phyloP scores from a whole-genome alignment of 2,329 filamentous ascomycete species.

The Botryotinia narcissicola region DNA sequence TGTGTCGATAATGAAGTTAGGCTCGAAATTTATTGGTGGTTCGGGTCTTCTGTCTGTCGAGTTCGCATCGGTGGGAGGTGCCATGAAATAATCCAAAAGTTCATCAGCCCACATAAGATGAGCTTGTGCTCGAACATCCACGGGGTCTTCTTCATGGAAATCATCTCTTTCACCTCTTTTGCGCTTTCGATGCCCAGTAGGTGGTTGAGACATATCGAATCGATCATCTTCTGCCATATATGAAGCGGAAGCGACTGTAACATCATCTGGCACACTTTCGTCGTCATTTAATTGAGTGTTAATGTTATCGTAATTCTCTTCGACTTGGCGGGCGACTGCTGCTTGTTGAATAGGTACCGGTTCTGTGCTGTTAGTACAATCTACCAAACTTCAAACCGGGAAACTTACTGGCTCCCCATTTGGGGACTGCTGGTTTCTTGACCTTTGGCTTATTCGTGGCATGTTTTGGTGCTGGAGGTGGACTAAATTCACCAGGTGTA shows the following conservation, averaged over 20 bases:
- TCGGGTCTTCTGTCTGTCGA: conserved; percentile 63
- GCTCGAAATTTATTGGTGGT: conserved; percentile 81
- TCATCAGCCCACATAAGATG: conserved; percentile 91
- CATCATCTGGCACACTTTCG: conserved; percentile 73
- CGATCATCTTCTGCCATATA: conserved; percentile 82
- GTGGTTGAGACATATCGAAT: conserved; percentile 66
- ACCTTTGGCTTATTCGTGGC: conserved; percentile 82
- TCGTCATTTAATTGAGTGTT: conserved; percentile 67
- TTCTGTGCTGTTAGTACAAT: conserved; percentile 37
- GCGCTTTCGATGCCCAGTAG: conserved; percentile 66
- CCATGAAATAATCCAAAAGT: conserved; percentile 92
- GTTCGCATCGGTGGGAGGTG: conserved; percentile 61
- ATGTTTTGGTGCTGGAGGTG: conserved; percentile 91
- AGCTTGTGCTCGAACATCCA: conserved; percentile 71
- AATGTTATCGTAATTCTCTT: conserved; percentile 65
- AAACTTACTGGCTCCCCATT: conserved; percentile 50
- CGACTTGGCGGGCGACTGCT: conserved; percentile 44
- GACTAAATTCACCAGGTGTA: conserved; percentile 77
- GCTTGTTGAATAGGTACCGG: conserved; percentile 33
- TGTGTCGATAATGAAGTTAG: conserved; percentile 89
- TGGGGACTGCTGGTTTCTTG: conserved; percentile 63
- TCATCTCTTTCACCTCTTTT: conserved; percentile 65
- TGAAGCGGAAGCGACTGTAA: conserved; percentile 78
- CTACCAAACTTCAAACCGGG: conserved; percentile 21
- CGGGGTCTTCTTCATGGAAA: conserved; percentile 50